These are phyloP conservation scores for Podaxis sp. DNA, from an alignment of 768 basidiomycete species.

Conservation along the genomic window DNA sequence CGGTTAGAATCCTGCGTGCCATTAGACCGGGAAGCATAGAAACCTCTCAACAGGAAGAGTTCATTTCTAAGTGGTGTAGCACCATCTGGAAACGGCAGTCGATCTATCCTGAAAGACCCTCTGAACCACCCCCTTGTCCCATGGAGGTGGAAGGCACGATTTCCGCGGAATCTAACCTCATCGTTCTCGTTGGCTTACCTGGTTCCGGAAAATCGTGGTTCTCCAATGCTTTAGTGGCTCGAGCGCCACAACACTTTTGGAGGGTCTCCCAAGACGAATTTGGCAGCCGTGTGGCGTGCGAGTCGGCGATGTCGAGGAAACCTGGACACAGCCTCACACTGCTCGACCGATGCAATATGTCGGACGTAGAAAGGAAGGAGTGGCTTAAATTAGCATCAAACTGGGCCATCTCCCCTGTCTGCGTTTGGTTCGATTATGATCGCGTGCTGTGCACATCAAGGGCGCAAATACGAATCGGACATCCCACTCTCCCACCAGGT, in stretches of 20 bases:
- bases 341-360: slow-evolving; percentile 55
- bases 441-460: slow-evolving; percentile 44
- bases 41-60: slow-evolving; percentile 50
- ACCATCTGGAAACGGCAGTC: slow-evolving; percentile 55
- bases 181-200: slow-evolving; percentile 56
- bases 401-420: slow-evolving; percentile 42
- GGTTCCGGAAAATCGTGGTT: slow-evolving; percentile 62
- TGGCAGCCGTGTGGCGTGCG: slow-evolving; percentile 45
- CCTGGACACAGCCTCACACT: slow-evolving; percentile 34
- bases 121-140: slow-evolving; percentile 45
- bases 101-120: slow-evolving; percentile 43
- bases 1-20: slow-evolving; percentile 41
- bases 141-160: slow-evolving; percentile 40
- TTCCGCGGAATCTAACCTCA: slow-evolving; percentile 32
- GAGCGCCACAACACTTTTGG: slow-evolving; percentile 39
- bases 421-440: slow-evolving; percentile 54
- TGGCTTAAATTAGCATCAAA: slow-evolving; percentile 49
- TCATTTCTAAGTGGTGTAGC: slow-evolving; percentile 55
- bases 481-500: slow-evolving; percentile 56
- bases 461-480: slow-evolving; percentile 52
- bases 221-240: slow-evolving; percentile 38
- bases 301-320: slow-evolving; percentile 41
- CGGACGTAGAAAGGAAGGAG: slow-evolving; percentile 37
- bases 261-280: slow-evolving; percentile 54
- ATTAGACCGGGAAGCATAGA: slow-evolving; percentile 57